These are phyloP conservation scores for Neopestalotiopsis sp. DNA, from an alignment of 2,329 filamentous ascomycete genomes.

Conservation along the genomic window DNA sequence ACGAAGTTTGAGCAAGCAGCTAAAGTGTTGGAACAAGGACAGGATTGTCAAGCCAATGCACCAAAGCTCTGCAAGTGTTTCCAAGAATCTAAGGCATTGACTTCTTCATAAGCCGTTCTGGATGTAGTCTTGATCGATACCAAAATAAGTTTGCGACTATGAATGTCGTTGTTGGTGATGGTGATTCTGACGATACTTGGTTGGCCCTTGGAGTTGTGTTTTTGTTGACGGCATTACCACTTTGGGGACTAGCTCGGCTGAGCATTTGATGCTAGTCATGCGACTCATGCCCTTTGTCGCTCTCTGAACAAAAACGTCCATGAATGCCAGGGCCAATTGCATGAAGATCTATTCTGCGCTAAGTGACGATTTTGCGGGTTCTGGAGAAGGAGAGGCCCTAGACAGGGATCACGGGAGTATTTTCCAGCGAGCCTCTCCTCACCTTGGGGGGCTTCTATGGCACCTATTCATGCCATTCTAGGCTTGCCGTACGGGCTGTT, in stretches of 20 bases:
- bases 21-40: neutral
- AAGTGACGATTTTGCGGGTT: conserved; percentile 7
- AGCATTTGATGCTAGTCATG: neutral
- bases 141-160: neutral
- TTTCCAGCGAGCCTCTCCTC: conserved; percentile 7
- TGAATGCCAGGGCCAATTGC: conserved; percentile 3
- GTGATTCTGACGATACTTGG: neutral
- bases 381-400: neutral
- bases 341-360: conserved; percentile 12
- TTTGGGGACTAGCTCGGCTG: neutral
- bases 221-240: conserved; percentile 16
- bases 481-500: neutral
- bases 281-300: neutral
- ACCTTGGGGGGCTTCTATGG: neutral
- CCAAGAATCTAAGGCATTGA: neutral
- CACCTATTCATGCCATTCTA: neutral
- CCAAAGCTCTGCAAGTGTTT: neutral
- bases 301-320: neutral
- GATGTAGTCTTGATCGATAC: neutral
- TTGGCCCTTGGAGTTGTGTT: neutral
- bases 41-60: neutral
- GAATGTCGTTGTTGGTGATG: neutral
- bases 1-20: neutral
- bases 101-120: too few relatives aligned
- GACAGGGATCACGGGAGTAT: conserved; percentile 3